Evolutionary conservation across 306 rosid species (phyloP).

Genomic region (Cucumis sativus): Cucumber_9930_V3 NC_026660.2:28093001-28093500

Average conservation of each 20-base stretch:
- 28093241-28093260: neutral
- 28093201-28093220: neutral
- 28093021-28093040: neutral
- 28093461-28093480: no score
- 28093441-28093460: no score
- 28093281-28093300: neutral
- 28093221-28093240: neutral
- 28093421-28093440: no score
- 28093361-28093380: neutral
- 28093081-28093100: slow-evolving; percentile 1
- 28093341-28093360: neutral
- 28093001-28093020: slow-evolving; percentile 4
- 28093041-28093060: neutral
- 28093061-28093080: neutral
- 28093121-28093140: neutral
- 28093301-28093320: neutral
- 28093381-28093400: neutral
- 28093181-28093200: neutral
- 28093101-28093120: slow-evolving; percentile 10
- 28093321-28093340: neutral
- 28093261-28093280: neutral
- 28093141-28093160: slow-evolving; percentile 5
- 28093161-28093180: neutral
- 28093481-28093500: no score
- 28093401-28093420: no score